These are phyloP conservation scores for Mitragyna speciosa DNA, from an alignment of 257 asterid species.

Conservation along the genomic window DNA sequence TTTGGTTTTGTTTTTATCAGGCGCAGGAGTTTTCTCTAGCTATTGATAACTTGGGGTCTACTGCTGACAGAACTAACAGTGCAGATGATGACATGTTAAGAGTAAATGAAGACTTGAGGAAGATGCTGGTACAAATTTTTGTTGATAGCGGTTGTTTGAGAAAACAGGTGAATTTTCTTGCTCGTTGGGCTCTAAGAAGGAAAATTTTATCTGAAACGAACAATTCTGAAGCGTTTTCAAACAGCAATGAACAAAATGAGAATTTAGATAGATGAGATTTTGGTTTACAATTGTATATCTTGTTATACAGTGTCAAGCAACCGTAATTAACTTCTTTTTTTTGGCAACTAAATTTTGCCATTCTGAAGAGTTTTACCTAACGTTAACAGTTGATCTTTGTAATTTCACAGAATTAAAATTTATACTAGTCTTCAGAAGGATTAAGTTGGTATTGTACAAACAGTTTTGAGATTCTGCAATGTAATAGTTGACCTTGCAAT, in stretches of 20 bases:
- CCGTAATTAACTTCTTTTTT: neutral
- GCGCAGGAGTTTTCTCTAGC: conserved; percentile 43
- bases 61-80: conserved; percentile 30
- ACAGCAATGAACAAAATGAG: conserved; percentile 46
- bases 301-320: conserved; percentile 11
- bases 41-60: conserved; percentile 31
- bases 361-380: conserved; percentile 12
- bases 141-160: conserved; percentile 63
- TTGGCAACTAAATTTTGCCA: conserved; percentile 1
- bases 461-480: conserved; percentile 17
- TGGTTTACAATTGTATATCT: conserved; percentile 48
- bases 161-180: conserved; percentile 69
- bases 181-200: conserved; percentile 41
- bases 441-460: neutral
- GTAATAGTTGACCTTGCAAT: conserved; percentile 34
- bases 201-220: conserved; percentile 38
- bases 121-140: conserved; percentile 47
- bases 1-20: conserved; percentile 34
- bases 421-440: conserved; percentile 20
- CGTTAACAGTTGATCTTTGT: conserved; percentile 34
- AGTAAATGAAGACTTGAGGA: conserved; percentile 51
- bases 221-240: conserved; percentile 36
- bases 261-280: conserved; percentile 32
- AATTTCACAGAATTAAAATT: conserved; percentile 25
- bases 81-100: conserved; percentile 24